Evolutionary conservation across 1,284 basidiomycete species (phyloP), one percentile per base, ranked within the genome.

Genomic region (Calocybe gambosa): DNA sequence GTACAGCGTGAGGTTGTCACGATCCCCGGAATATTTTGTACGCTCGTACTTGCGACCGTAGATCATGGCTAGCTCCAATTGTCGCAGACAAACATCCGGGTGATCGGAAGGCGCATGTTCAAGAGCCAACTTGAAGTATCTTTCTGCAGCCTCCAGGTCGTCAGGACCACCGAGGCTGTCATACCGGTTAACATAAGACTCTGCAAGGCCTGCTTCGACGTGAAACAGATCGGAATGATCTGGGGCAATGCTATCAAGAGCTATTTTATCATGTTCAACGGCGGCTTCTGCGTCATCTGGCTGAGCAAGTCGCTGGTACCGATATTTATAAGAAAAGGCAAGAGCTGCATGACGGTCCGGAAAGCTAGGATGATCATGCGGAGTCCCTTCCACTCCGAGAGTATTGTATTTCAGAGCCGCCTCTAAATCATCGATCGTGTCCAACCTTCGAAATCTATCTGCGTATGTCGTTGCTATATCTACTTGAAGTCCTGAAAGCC

Each of bases 121-220:
- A 5, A 55, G 29, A 33, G 52, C 47, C 25, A 44, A 43, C 34
- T 44, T 28, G 12, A 35, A 43, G 33, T 52, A 36, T 25, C 49
- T 45, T 10, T 54, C 15, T 12, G 56, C 54, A 20, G 35, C 23
- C 2, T 52, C 48, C 16, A 59, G 41, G 28, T 56, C 53, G 15
- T 41, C 29, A 29, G 39, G 39, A 2, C 54, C 42, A 15, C 47
- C 39, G 12, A 53, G 28, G 18, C 49, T 43, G 13, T 43, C 43
- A 33, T 54, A 58, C 15, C 47, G 18, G 16, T 52, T 42, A 13
- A 31, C 39, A 38, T 52, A 56, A 19, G 46, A 46, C 21, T 47
- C 42, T 10, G 51, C 49, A 16, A 52, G 42, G 2, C 15, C 23
- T n/a, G 48, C 29, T 34, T 52, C 46, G 33, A 37, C 45, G 10